A percentile compares a stretch with the other conserved stretches of the same genome.
Conservation (phyloP, 2,329 filamentous ascomycete genomes). For the Aspergillus caelatus region DNA sequence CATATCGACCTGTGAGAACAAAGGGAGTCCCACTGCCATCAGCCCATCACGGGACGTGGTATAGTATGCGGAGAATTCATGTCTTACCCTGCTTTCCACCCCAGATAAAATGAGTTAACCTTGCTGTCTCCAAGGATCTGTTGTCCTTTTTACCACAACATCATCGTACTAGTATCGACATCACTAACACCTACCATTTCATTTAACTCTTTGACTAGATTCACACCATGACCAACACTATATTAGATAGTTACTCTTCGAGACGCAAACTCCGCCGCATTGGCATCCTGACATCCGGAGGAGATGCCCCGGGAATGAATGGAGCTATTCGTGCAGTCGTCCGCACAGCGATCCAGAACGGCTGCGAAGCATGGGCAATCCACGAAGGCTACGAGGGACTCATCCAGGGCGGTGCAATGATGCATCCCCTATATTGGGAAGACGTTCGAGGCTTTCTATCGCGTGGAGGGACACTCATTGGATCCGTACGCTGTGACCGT, state of each 20-base stretch:
- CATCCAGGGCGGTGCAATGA: constrained; percentile 84
- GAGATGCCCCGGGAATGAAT: constrained; percentile 95
- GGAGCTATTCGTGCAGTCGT: constrained; percentile 87
- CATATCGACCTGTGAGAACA: neutral
- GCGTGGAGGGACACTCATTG: constrained; percentile 93
- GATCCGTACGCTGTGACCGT: constrained; percentile 87
- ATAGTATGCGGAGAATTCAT: neutral
- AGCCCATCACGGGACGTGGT: neutral
- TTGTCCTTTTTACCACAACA: neutral
- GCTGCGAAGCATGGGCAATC: constrained; percentile 76
- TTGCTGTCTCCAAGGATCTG: neutral
- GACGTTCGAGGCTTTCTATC: constrained; percentile 93
- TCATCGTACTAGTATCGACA: neutral
- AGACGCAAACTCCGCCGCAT: constrained; percentile 63
- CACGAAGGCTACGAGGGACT: constrained; percentile 97
- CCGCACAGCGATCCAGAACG: constrained; percentile 84
- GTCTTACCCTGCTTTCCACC: neutral
- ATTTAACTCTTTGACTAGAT: neutral
- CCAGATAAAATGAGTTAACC: neutral
- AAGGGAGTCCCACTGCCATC: neutral
- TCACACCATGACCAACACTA: neutral
- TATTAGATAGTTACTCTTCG: constrained; percentile 29
- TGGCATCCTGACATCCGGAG: constrained; percentile 91
- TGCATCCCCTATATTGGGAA: constrained; percentile 85
- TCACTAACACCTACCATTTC: neutral